Percentiles rank a stretch among this genome's conserved stretches.
phyloP scores from a whole-genome alignment of 2,329 filamentous ascomycete genomes.

The Verticillium klebahnii region DNA sequence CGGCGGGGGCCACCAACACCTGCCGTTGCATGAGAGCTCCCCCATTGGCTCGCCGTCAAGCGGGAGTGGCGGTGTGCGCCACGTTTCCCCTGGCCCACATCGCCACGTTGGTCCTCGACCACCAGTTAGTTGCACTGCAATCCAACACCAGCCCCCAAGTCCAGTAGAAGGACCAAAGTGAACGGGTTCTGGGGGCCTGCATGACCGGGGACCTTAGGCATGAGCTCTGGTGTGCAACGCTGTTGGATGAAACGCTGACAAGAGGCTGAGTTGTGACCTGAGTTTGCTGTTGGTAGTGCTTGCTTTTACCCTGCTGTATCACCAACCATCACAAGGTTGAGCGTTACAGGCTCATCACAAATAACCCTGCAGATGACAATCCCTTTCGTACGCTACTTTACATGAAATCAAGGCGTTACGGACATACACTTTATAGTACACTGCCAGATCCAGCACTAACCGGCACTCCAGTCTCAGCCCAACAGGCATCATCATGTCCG shows the following conservation, averaged over 20 bases:
- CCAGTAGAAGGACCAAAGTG: too few relatives aligned
- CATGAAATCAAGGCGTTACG: neutral
- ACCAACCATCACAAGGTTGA: neutral
- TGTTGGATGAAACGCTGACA: neutral
- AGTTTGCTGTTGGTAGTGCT: too few relatives aligned
- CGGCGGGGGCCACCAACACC: neutral
- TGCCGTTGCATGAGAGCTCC: neutral
- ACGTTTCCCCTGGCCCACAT: neutral
- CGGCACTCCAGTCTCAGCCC: neutral
- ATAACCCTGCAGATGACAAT: neutral
- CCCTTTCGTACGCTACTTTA: neutral
- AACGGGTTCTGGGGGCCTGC: too few relatives aligned
- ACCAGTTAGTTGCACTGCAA: neutral
- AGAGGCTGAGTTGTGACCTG: neutral
- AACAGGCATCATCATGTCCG: neutral
- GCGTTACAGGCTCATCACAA: neutral
- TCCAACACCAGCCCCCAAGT: neutral
- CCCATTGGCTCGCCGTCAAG: neutral
- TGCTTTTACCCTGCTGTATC: too few relatives aligned
- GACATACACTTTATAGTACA: neutral
- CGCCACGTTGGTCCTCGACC: neutral
- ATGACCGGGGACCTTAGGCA: too few relatives aligned
- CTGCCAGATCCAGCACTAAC: neutral
- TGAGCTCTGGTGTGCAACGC: neutral
- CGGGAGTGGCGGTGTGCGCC: neutral